Evolutionary conservation across 371 early-diverging fungal genomes (phyloP).

Genomic region (Blyttiomyces sp.): DNA sequence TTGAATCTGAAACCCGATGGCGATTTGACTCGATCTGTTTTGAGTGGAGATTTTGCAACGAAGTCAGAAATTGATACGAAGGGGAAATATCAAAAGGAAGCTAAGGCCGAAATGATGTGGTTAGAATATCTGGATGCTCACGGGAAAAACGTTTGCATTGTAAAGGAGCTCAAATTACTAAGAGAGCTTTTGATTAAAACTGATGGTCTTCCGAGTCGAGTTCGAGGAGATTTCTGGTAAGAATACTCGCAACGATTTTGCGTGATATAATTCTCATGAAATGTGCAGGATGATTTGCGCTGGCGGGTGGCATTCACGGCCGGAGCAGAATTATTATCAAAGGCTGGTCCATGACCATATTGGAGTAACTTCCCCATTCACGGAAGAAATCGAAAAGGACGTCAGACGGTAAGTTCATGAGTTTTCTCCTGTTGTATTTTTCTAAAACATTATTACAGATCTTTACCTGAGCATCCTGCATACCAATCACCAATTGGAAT

Average conservation of each 20-base stretch:
- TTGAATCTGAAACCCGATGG: neutral
- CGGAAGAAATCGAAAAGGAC: slow-evolving; percentile 68
- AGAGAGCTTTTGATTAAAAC: slow-evolving; percentile 43
- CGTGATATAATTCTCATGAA: neutral
- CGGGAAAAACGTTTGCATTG: slow-evolving; percentile 56
- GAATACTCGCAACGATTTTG: neutral
- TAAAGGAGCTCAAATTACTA: slow-evolving; percentile 45
- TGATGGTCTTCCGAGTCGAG: slow-evolving; percentile 41
- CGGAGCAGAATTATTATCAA: slow-evolving; percentile 38
- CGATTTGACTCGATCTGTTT: neutral
- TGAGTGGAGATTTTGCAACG: neutral
- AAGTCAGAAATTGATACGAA: neutral
- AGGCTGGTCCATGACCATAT: slow-evolving; percentile 29
- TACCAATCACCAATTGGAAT: slow-evolving; percentile 56
- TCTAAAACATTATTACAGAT: too few relatives aligned
- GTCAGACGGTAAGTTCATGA: slow-evolving; percentile 42
- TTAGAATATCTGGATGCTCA: slow-evolving; percentile 48
- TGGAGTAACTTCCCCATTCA: slow-evolving; percentile 35
- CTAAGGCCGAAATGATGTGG: slow-evolving; percentile 27
- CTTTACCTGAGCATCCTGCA: slow-evolving; percentile 63
- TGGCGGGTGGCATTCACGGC: slow-evolving; percentile 47
- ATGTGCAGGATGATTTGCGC: slow-evolving; percentile 38
- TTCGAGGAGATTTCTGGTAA: slow-evolving; percentile 52
- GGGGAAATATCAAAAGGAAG: neutral
- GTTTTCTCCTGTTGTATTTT: too few relatives aligned